Evolutionary conservation across 345 rosid species (phyloP), one percentile per base, ranked within the genome.

Genomic region (Citrus sp.): DNA sequence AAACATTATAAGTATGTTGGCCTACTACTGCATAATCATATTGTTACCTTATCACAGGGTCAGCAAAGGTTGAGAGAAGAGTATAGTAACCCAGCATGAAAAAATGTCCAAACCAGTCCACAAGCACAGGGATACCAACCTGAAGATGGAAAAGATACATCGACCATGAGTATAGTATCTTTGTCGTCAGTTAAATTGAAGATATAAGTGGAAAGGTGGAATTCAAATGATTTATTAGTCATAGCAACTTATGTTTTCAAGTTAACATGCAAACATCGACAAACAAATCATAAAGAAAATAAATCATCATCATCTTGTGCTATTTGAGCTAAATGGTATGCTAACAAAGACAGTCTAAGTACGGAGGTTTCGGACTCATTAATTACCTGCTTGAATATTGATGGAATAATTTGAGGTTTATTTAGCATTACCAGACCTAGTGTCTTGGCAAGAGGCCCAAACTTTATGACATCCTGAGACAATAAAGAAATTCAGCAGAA

Each of bases 391-490:
- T 76, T 89, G 86, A 95, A 87, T 84, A 93, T 93, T 28, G 94
- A 83, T 19, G 98, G 97, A 84, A 95, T 80, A 27, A 92, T 91
- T 83, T 87, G 95, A 75, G 99, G 99, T 86, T 93, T 91, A 64
- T 89, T 88, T 24, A 91, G 61, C 95, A 93, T 90, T 78, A 95
- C 98, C 76, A 93, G 93, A 80, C 98, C 98, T 83, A 93, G 87
- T 74, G 99, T 95, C 90, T 90, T 93, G 66, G 96, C 82, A 75
- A 95, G 93, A 67, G 97, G 91, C 74, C 93, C 91, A 80, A 93
- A 91, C 87, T 92, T 93, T 74, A 95, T 84, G 66, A 93, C 92
- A 81, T 95, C 96, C 97, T 92, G 90, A 72, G 65, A 77, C 59
- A 72, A 32, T 4, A 73, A 14, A 66, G 49, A 42, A 46, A 69